These are phyloP conservation scores for Nannochloropsis oceanica DNA, from an alignment of 108 stramenopile genomes.

Conservation along the genomic window DNA sequence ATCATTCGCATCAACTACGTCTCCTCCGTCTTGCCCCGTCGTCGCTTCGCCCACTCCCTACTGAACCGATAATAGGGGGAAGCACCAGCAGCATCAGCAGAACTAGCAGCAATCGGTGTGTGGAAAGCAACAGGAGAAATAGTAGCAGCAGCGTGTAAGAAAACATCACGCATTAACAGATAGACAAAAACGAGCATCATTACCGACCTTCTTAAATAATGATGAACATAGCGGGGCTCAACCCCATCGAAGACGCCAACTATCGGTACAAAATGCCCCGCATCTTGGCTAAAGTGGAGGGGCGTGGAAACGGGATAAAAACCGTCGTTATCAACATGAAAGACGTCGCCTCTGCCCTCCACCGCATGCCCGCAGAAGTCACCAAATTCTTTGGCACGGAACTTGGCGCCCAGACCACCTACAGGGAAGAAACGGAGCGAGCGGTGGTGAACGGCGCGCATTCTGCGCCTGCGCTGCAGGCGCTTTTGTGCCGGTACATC, in stretches of 20 bases:
- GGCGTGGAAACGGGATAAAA: conserved; percentile 97
- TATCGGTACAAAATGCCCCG: conserved; percentile 84
- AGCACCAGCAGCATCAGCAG: too few species aligned
- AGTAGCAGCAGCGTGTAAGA: background rate
- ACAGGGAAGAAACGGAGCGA: conserved; percentile 71
- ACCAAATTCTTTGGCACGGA: conserved; percentile 93
- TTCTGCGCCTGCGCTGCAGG: conserved; percentile 67
- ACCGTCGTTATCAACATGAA: conserved; percentile 88
- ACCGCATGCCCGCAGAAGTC: conserved; percentile 59
- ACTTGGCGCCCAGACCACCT: conserved; percentile 89
- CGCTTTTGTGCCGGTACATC: conserved; percentile 75
- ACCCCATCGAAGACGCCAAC: conserved; percentile 22
- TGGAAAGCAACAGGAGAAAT: too few species aligned
- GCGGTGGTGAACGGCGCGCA: conserved; percentile 96
- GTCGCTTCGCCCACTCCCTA: too few species aligned
- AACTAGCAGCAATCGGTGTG: too few species aligned
- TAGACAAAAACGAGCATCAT: too few species aligned
- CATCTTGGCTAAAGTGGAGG: conserved; percentile 89
- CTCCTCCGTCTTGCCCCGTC: too few species aligned
- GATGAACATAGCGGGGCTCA: conserved; percentile 18
- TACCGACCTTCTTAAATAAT: background rate
- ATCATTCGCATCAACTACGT: background rate
- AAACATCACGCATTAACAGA: background rate
- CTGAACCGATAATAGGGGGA: background rate
- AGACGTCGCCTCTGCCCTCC: conserved; percentile 60